Evolutionary conservation across 352 stramenopile species (phyloP).

Genomic region (Albugo candida): DNA sequence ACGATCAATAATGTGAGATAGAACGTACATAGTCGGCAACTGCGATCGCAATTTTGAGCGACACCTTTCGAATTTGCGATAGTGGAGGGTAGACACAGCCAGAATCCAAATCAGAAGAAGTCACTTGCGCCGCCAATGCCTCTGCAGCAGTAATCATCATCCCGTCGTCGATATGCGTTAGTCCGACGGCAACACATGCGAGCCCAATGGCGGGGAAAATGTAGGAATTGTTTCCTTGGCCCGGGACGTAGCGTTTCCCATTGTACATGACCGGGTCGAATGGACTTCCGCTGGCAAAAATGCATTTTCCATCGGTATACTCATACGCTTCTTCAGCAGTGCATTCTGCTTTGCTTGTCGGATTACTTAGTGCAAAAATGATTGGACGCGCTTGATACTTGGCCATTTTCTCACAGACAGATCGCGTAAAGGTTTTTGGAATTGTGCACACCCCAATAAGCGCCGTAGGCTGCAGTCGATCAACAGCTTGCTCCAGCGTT

Average conservation of each 20-base stretch:
- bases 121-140: slow-evolving; percentile 52
- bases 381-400: slow-evolving; percentile 80
- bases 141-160: slow-evolving; percentile 70
- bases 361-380: slow-evolving; percentile 94
- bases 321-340: slow-evolving; percentile 92
- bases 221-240: slow-evolving; percentile 92
- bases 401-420: slow-evolving; percentile 80
- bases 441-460: slow-evolving; percentile 90
- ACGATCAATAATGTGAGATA: neutral
- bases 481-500: slow-evolving; percentile 53
- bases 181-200: slow-evolving; percentile 72
- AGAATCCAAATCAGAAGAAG: slow-evolving; percentile 73
- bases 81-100: slow-evolving; percentile 90
- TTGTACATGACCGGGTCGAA: slow-evolving; percentile 89
- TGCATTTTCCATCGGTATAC: slow-evolving; percentile 89
- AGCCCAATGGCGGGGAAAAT: slow-evolving; percentile 94
- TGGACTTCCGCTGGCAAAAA: slow-evolving; percentile 91
- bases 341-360: slow-evolving; percentile 92
- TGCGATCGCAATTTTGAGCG: slow-evolving; percentile 81
- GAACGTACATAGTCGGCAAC: slow-evolving; percentile 65
- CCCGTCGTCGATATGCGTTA: slow-evolving; percentile 60
- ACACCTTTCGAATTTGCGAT: slow-evolving; percentile 83
- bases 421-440: slow-evolving; percentile 75
- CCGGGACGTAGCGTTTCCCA: slow-evolving; percentile 63
- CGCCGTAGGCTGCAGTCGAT: slow-evolving; percentile 82